A percentile compares a stretch with the other conserved stretches of the same genome.
phyloP scores from a whole-genome alignment of 805 yeast genomes.

The Wickerhamiella hasegawae region DNA sequence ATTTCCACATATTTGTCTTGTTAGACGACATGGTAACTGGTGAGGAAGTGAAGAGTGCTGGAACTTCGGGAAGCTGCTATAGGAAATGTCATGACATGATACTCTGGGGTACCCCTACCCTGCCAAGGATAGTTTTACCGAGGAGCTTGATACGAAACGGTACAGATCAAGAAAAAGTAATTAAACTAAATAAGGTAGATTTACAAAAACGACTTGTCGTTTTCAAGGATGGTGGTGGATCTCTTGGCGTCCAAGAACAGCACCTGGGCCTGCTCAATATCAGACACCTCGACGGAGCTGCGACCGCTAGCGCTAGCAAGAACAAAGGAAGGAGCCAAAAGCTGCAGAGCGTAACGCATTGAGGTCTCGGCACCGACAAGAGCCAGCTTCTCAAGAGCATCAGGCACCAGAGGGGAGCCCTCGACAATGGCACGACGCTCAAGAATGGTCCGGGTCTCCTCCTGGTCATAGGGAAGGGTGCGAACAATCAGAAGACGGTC shows the following conservation, averaged over 20 bases:
- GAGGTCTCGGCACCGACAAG: conserved; percentile 61
- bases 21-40: neutral
- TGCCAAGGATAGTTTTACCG: too few species aligned
- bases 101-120: too few species aligned
- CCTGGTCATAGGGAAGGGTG: conserved; percentile 74
- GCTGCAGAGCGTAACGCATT: conserved; percentile 80
- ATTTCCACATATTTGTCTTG: neutral
- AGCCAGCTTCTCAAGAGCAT: conserved; percentile 65
- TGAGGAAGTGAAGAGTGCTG: neutral
- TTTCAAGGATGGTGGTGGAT: conserved; percentile 51
- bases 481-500: conserved; percentile 85
- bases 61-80: too few species aligned
- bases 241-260: conserved; percentile 78
- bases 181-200: too few species aligned
- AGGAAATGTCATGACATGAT: too few species aligned
- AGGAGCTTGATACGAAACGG: too few species aligned
- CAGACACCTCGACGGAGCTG: conserved; percentile 46
- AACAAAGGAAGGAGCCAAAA: conserved; percentile 80
- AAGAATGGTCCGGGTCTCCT: conserved; percentile 69
- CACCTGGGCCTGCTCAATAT: conserved; percentile 68
- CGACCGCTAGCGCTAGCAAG: conserved; percentile 63
- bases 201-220: neutral
- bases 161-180: too few species aligned
- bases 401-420: conserved; percentile 42
- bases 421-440: conserved; percentile 72